Base-by-base conservation (phyloP, 2,329 filamentous ascomycete genomes). In the Cladosporium colombiae region DNA sequence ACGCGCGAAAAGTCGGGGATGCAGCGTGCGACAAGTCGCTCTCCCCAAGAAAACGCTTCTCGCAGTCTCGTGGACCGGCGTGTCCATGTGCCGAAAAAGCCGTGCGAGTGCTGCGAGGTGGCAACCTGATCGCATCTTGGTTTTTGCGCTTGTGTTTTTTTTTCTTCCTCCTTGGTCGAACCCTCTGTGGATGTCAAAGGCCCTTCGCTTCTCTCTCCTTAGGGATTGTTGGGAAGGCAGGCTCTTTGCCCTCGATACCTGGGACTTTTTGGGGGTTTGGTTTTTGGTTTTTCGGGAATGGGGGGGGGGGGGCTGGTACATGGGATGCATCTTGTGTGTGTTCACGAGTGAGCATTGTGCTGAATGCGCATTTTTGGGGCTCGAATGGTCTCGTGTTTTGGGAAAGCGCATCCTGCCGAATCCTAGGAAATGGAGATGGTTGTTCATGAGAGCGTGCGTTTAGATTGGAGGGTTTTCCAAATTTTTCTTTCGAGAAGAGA, bases 391-490 rank as follows among this genome's bases (percentile, higher is more conserved):
- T 55, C 25, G 33, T 27, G n/a, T 55, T 55, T 55, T 29, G 29
- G 52, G 27, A 29, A 29, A 52, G 14, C 23, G 27, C n/a, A 13
- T 46, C 40, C 40, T 46, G 40, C n/a, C 40, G 11, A 16, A 33
- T 55, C 52, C 52, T 55, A 33, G 52, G 52, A 55, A 46, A 31
- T 55, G 52, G 52, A 53, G 27, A 53, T 53, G 50, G 29, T 44
- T 29, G 29, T 46, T 44, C n/a, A 21, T 46, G 40, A n/a, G 40
- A 21, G n/a, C 40, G 40, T 46, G 40, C 29, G 52, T 33, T 55
- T 52, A 29, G 27, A 33, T 31, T 44, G 27, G 27, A 4, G 40
- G 40, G 40, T n/a, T 44, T 44, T 44, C 40, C 18, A 40, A 10
- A 44, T 21, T 44, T 44, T 10, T 44, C 10, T 46, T 46, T 21